A percentile compares a stretch with the other conserved stretches of the same genome.
Conservation (phyloP, 441 rosid species). For the Eutrema salsugineum region DNA sequence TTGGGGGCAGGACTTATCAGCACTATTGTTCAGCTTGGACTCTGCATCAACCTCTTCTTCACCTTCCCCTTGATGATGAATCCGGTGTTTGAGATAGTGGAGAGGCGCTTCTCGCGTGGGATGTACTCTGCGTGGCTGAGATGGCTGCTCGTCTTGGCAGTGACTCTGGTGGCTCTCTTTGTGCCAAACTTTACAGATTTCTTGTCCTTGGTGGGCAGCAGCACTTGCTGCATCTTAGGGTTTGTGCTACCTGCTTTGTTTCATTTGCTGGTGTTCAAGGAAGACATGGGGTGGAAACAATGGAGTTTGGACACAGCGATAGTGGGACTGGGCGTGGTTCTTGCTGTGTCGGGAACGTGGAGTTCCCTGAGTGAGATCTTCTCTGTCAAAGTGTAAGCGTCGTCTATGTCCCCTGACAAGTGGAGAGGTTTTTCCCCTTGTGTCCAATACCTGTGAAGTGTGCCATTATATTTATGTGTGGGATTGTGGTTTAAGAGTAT, state of each 20-base stretch:
- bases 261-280: conserved; percentile 70
- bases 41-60: conserved; percentile 73
- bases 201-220: conserved; percentile 76
- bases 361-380: conserved; percentile 58
- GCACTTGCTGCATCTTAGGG: conserved; percentile 72
- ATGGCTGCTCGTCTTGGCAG: conserved; percentile 60
- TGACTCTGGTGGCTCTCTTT: conserved; percentile 55
- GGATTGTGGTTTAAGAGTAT: not conserved
- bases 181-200: conserved; percentile 85
- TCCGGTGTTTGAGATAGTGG: conserved; percentile 74
- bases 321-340: conserved; percentile 42
- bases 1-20: conserved; percentile 57
- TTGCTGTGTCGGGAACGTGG: conserved; percentile 70
- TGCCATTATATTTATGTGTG: not conserved
- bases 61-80: conserved; percentile 89
- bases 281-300: conserved; percentile 54
- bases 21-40: conserved; percentile 58
- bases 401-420: too few species aligned
- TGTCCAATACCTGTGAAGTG: conserved; percentile 12
- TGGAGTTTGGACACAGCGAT: conserved; percentile 48
- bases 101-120: conserved; percentile 58
- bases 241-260: conserved; percentile 72
- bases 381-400: conserved; percentile 38
- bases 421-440: not conserved
- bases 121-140: conserved; percentile 69